These are phyloP conservation scores for Cavenderia fasciculata DNA, from an alignment of 78 protist genomes.

Conservation along the genomic window DNA sequence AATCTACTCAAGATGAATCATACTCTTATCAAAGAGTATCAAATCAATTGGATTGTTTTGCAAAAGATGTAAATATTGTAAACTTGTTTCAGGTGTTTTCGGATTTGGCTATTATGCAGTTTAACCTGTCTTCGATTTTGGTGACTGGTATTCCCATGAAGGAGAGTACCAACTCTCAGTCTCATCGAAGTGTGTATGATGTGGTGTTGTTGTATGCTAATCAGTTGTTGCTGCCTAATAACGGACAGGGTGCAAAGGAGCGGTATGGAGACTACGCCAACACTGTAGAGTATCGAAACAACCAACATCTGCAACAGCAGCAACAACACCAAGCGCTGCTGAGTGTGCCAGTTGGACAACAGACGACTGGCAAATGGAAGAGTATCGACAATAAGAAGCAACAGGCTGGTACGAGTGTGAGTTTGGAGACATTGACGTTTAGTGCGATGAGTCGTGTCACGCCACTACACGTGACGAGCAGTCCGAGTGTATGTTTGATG, in stretches of 20 bases:
- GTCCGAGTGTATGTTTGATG: constrained; percentile 38
- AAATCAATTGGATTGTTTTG: constrained; percentile 8
- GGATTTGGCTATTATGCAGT: constrained; percentile 17
- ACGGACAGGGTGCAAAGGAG: background rate
- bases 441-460: constrained; percentile 32
- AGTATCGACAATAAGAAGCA: background rate
- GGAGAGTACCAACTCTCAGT: constrained; percentile 18
- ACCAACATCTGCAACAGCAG: background rate
- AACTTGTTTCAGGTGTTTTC: constrained; percentile 10
- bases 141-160: constrained; percentile 68
- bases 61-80: constrained; percentile 20
- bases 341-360: too few species aligned
- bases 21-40: background rate
- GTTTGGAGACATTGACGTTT: constrained; percentile 11
- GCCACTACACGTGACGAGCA: constrained; percentile 15
- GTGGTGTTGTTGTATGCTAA: background rate
- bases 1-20: background rate
- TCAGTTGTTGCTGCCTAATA: background rate
- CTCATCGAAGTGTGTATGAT: constrained; percentile 3
- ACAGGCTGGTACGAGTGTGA: constrained; percentile 1
- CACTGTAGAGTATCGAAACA: background rate
- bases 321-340: too few species aligned
- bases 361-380: background rate
- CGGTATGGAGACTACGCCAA: background rate
- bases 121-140: constrained; percentile 11